Evolutionary conservation across 2,329 filamentous ascomycete genomes (phyloP).

Genomic region (Metarhizium humberi): DNA sequence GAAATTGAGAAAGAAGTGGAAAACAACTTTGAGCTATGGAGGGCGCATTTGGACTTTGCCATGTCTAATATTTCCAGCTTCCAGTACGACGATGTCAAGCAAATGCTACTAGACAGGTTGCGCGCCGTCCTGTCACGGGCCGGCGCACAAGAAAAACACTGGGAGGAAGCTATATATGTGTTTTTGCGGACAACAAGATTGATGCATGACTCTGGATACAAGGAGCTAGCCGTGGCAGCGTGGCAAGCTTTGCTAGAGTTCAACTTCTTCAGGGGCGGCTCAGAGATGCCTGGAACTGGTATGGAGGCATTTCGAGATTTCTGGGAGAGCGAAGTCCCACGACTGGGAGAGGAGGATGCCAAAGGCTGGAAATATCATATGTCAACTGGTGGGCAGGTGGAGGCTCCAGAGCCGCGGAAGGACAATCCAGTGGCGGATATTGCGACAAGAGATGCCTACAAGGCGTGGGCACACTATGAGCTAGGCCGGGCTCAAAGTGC

Average conservation of each 20-base stretch:
- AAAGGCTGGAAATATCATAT: slow-evolving; percentile 59
- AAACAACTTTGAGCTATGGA: slow-evolving; percentile 55
- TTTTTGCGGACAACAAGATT: slow-evolving; percentile 68
- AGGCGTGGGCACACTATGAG: slow-evolving; percentile 47
- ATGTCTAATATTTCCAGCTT: slow-evolving; percentile 61
- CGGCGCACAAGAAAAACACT: slow-evolving; percentile 5
- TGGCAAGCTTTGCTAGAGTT: slow-evolving; percentile 81
- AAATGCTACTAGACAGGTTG: slow-evolving; percentile 47
- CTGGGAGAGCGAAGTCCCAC: slow-evolving; percentile 76
- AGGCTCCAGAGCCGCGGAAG: slow-evolving; percentile 28
- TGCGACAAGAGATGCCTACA: slow-evolving; percentile 35
- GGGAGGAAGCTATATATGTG: slow-evolving; percentile 47
- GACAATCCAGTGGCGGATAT: slow-evolving; percentile 4
- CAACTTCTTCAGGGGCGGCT: slow-evolving; percentile 43
- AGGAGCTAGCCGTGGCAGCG: slow-evolving; percentile 64
- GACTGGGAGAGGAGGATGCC: slow-evolving; percentile 66
- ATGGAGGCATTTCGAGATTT: slow-evolving; percentile 54
- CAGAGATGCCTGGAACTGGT: slow-evolving; percentile 14
- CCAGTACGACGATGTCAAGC: slow-evolving; percentile 55
- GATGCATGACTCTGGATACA: slow-evolving; percentile 66
- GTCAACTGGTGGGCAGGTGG: slow-evolving; percentile 22
- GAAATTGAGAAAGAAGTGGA: slow-evolving; percentile 25
- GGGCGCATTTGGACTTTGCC: slow-evolving; percentile 60
- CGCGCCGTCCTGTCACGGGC: slow-evolving; percentile 9
- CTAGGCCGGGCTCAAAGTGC: slow-evolving; percentile 34